phyloP scores from a whole-genome alignment of 768 basidiomycete genomes.

The Lyophyllum atratum region DNA sequence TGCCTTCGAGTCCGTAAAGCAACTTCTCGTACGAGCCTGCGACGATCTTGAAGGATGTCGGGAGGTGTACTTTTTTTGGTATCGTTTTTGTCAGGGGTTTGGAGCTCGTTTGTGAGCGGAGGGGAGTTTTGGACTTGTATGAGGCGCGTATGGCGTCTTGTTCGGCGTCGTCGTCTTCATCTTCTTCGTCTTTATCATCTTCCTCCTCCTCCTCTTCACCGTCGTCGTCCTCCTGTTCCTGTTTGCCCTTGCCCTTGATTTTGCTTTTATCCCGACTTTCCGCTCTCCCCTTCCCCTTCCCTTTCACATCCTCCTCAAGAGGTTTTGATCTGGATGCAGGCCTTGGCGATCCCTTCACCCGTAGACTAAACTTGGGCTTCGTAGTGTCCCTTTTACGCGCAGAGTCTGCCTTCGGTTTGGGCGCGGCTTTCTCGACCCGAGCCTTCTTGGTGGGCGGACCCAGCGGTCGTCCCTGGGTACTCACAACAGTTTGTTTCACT shows the following conservation, averaged over 20 bases:
- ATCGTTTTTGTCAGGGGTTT: conserved; percentile 19
- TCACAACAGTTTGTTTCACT: background rate
- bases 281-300: background rate
- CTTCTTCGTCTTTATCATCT: background rate
- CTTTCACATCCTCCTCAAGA: background rate
- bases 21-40: conserved; percentile 97
- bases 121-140: conserved; percentile 19
- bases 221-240: conserved; percentile 2
- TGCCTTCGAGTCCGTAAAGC: conserved; percentile 85
- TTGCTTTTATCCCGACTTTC: background rate
- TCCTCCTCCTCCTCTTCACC: conserved; percentile 1
- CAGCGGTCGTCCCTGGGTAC: too few species aligned
- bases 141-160: background rate
- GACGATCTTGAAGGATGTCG: conserved; percentile 78
- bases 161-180: background rate
- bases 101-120: conserved; percentile 7
- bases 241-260: background rate
- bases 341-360: background rate
- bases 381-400: background rate
- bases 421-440: background rate
- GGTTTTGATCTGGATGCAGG: background rate
- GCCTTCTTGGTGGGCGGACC: background rate
- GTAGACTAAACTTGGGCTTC: conserved; percentile 8
- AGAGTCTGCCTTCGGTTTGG: too few species aligned
- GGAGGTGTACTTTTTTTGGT: conserved; percentile 29